These are phyloP conservation scores for Bretschneidera sinensis DNA, from an alignment of 345 rosid species.

Conservation along the genomic window DNA sequence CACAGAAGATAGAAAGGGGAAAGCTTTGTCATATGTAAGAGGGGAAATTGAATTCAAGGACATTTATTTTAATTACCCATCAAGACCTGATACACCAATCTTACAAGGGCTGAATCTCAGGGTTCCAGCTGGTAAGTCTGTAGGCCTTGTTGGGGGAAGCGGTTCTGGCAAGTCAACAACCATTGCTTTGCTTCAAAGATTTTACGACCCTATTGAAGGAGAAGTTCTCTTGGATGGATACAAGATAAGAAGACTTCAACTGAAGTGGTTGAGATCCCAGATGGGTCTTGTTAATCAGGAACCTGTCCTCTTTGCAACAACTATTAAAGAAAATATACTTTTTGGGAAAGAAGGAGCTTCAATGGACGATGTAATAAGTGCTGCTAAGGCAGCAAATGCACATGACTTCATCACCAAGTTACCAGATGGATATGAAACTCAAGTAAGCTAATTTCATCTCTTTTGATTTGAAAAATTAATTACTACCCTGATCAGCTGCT, in stretches of 20 bases:
- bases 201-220: constrained; percentile 55
- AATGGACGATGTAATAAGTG: constrained; percentile 43
- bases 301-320: constrained; percentile 57
- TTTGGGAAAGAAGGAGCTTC: constrained; percentile 66
- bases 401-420: constrained; percentile 63
- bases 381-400: constrained; percentile 59
- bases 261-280: constrained; percentile 64
- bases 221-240: constrained; percentile 54
- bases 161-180: constrained; percentile 70
- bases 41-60: constrained; percentile 55
- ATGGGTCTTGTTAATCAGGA: constrained; percentile 69
- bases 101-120: constrained; percentile 49
- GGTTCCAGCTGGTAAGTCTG: constrained; percentile 54
- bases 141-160: constrained; percentile 68
- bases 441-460: constrained; percentile 32
- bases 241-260: constrained; percentile 49
- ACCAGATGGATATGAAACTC: constrained; percentile 61
- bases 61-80: constrained; percentile 48
- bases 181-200: constrained; percentile 58
- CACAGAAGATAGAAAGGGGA: constrained; percentile 49
- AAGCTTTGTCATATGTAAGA: constrained; percentile 58
- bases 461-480: too few relatives aligned
- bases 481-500: too few relatives aligned
- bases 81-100: constrained; percentile 56
- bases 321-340: constrained; percentile 55